Evolutionary conservation across 192 early-diverging fungal genomes (phyloP), one percentile per base, ranked within the genome.

Genomic region (Globomyces pollinis-pini): DNA sequence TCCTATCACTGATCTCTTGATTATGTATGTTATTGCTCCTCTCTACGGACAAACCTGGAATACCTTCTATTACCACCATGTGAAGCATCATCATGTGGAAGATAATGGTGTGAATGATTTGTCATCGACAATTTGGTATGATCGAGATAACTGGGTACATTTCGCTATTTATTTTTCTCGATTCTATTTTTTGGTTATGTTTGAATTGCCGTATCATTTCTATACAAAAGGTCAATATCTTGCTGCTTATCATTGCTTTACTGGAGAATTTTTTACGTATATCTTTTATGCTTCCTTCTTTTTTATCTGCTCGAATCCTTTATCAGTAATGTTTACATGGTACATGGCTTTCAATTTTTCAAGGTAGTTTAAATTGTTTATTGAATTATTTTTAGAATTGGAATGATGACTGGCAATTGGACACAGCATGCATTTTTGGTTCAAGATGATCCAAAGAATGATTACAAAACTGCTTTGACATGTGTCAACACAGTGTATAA

Each of bases 331-430:
- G 18, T 30, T 61, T 36, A 34, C 44, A 30, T 33, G 67, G 31
- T 60, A 45, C 28, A 24, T 72, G 4, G 70, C 73, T 26, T 50
- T 73, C 44, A 57, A 54, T 43, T 42, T 66, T 41, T 59, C 61
- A 13, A 57, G 72, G 20, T 61, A 52, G 16, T 4, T 31, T n/a
- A 16, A 49, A 16, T 36, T 3, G 11, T 16, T n/a, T n/a, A n/a
- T n/a, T 15, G 38, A 15, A 20, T 20, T 39, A 20, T n/a, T n/a
- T 31, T 6, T 55, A 55, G 53, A 36, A 55, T 60, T 30, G 62
- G 62, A 1, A 75, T 75, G 73, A 75, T 75, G 73, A 54, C 36
- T 23, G 73, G 73, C 30, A 75, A 75, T 60, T 75, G 70, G 70
- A 52, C 42, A n/a, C 73, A 75, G 44, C 73, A 75, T 57, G 55